These are phyloP conservation scores for Globisporangium barbulae DNA, from an alignment of 352 stramenopile genomes.

Conservation along the genomic window DNA sequence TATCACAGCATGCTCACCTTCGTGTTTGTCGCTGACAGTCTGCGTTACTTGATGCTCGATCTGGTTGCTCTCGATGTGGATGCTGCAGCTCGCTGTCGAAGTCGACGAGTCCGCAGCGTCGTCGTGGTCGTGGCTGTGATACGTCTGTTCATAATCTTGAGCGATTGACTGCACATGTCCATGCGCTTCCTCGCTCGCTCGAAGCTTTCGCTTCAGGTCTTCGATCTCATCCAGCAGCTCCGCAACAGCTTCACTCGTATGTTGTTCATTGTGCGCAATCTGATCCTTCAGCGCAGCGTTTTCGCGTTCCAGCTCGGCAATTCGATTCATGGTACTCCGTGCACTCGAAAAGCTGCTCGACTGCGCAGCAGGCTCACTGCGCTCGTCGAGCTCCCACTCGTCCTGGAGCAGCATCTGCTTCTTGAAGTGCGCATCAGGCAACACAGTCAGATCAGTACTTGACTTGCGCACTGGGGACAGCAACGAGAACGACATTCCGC, in stretches of 20 bases:
- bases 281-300: slow-evolving; percentile 10
- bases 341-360: neutral
- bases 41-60: neutral
- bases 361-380: neutral
- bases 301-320: slow-evolving; percentile 13
- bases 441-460: slow-evolving; percentile 4
- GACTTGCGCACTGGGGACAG: slow-evolving; percentile 16
- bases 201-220: slow-evolving; percentile 8
- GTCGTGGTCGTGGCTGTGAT: neutral
- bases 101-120: neutral
- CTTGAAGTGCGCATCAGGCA: slow-evolving; percentile 5
- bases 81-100: neutral
- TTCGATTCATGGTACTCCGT: neutral
- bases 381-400: slow-evolving; percentile 6
- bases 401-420: slow-evolving; percentile 12
- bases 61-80: slow-evolving; percentile 6
- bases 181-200: slow-evolving; percentile 7
- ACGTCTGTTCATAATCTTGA: neutral
- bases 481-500: slow-evolving; percentile 16
- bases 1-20: neutral
- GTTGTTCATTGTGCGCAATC: neutral
- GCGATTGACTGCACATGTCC: neutral
- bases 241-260: neutral
- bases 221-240: slow-evolving; percentile 16
- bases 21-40: neutral